Percentiles rank a stretch among this genome's conserved stretches.
Evolutionary conservation across 768 basidiomycete species (phyloP).

Genomic region (Lyophyllum decastes): DNA sequence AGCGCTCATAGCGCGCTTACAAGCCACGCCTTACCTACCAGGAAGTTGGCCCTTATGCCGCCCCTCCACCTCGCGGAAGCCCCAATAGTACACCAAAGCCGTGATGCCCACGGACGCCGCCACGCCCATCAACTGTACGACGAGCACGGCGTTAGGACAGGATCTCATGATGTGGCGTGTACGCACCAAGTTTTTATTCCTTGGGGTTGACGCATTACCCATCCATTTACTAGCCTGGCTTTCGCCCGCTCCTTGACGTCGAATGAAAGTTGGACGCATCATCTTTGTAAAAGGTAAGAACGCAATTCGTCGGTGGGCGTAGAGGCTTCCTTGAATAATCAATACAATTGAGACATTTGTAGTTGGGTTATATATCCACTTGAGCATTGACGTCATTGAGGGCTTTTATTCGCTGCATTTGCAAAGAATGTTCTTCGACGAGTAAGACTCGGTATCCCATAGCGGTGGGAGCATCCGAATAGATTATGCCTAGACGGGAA

Average conservation of each 20-base stretch:
- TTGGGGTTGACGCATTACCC: background rate
- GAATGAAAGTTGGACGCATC: slow-evolving; percentile 16
- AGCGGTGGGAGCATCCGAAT: no score
- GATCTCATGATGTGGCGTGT: background rate
- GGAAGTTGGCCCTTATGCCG: slow-evolving; percentile 18
- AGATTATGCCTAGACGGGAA: background rate
- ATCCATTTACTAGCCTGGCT: no score
- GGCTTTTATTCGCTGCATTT: background rate
- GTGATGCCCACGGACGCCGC: slow-evolving; percentile 19
- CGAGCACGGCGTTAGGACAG: background rate
- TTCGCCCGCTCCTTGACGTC: slow-evolving; percentile 12
- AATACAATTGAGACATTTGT: background rate
- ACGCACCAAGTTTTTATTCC: slow-evolving; percentile 20
- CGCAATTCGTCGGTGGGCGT: background rate
- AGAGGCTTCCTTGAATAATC: background rate
- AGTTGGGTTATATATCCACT: slow-evolving; percentile 7
- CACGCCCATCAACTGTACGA: slow-evolving; percentile 13
- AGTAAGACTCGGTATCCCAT: no score
- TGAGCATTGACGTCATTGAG: slow-evolving; percentile 18
- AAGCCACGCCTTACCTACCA: slow-evolving; percentile 15
- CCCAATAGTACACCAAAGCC: slow-evolving; percentile 19
- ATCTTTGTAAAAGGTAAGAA: background rate
- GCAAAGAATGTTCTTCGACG: no score
- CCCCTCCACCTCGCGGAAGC: slow-evolving; percentile 23
- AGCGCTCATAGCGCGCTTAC: slow-evolving; percentile 1